phyloP scores from a whole-genome alignment of 2,329 filamentous ascomycete species.

The Colletotrichum cordylinicola region DNA sequence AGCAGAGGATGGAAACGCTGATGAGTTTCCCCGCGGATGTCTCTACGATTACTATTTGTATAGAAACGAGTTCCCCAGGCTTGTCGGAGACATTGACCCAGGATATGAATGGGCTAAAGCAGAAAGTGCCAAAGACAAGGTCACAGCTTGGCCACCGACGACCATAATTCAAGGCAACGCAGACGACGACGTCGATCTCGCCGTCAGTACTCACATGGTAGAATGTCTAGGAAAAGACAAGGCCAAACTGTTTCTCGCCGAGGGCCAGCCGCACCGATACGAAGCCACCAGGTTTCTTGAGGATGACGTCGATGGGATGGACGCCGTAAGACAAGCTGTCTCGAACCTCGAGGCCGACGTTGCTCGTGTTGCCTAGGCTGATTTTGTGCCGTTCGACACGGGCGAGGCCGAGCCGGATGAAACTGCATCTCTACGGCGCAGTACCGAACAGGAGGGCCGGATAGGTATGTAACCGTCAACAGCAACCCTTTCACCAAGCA shows the following conservation, averaged over 20 bases:
- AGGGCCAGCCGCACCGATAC: conserved; percentile 33
- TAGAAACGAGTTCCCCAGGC: conserved; percentile 31
- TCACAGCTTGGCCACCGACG: conserved; percentile 35
- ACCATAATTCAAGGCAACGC: conserved; percentile 38
- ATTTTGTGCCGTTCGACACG: not conserved
- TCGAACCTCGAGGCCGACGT: conserved; percentile 25
- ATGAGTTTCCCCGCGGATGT: conserved; percentile 21
- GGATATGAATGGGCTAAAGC: conserved; percentile 35
- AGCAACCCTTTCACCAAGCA: not conserved
- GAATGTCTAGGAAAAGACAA: conserved; percentile 29
- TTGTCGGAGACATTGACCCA: conserved; percentile 33
- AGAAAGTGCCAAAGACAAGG: conserved; percentile 4
- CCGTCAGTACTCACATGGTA: conserved; percentile 32
- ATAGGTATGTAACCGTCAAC: not conserved
- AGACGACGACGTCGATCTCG: conserved; percentile 33
- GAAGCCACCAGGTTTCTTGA: conserved; percentile 35
- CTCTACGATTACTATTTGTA: conserved; percentile 40
- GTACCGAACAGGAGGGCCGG: not conserved
- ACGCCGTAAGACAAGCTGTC: conserved; percentile 28
- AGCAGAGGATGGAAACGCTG: not conserved
- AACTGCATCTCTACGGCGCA: not conserved
- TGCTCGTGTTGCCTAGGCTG: not conserved
- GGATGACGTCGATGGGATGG: conserved; percentile 32
- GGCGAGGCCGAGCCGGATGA: not conserved
- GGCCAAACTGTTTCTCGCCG: conserved; percentile 30